A percentile compares a stretch with the other conserved stretches of the same genome.
These are phyloP conservation scores for Saccharum officinarum DNA, from an alignment of 176 grass and related monocot species.

Conservation along the genomic window DNA sequence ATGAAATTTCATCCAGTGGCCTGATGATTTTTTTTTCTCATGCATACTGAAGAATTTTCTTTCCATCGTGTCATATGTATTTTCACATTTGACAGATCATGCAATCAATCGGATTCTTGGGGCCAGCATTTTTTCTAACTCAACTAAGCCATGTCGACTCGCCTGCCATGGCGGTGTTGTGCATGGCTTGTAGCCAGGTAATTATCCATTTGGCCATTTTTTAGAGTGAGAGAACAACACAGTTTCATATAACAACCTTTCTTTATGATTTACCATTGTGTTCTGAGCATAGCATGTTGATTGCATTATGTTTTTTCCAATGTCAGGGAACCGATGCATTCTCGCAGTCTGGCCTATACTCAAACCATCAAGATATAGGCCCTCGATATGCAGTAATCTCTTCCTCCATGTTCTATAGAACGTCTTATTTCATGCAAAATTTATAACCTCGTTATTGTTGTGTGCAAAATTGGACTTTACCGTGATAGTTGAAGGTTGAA, in stretches of 20 bases:
- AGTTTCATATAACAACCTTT: constrained; percentile 2
- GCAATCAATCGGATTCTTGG: constrained; percentile 99
- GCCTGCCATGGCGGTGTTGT: constrained; percentile 87
- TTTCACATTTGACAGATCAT: constrained; percentile 68
- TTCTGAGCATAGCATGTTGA: not conserved
- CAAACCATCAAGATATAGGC: constrained; percentile 97
- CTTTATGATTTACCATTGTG: not conserved
- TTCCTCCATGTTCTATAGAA: constrained; percentile 2
- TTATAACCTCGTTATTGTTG: not conserved
- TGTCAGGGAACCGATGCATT: constrained; percentile 89
- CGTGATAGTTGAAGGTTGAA: not conserved
- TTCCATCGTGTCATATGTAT: not conserved
- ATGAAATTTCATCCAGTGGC: constrained; percentile 1
- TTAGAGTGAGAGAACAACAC: not conserved
- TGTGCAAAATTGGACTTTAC: not conserved
- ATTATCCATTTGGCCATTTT: constrained; percentile 7
- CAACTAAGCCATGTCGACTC: constrained; percentile 90
- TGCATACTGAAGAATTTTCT: not conserved
- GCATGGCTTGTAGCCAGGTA: constrained; percentile 98
- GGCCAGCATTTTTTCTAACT: constrained; percentile 95
- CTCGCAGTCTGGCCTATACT: constrained; percentile 96
- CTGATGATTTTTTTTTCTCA: not conserved
- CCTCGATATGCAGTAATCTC: constrained; percentile 78
- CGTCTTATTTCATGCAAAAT: not conserved
- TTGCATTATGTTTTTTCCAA: not conserved